These are phyloP conservation scores for Pholiota adiposa DNA, from an alignment of 1,284 basidiomycete genomes.

Conservation along the genomic window DNA sequence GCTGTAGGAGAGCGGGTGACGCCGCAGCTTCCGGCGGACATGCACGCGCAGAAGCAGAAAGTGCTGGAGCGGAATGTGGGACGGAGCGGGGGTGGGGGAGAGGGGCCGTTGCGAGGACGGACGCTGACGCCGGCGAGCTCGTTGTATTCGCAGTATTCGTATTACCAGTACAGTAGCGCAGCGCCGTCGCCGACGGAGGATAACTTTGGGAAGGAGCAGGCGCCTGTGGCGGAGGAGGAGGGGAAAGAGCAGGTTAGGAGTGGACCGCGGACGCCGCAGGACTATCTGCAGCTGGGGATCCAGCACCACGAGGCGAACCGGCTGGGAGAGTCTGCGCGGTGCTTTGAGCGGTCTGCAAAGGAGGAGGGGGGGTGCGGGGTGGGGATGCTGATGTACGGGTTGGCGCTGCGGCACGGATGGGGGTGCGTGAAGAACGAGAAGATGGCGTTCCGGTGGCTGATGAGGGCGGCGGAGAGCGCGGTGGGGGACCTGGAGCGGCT, in stretches of 20 bases:
- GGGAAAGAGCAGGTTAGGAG: neutral
- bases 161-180: conserved; percentile 57
- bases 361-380: conserved; percentile 81
- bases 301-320: conserved; percentile 81
- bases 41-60: conserved; percentile 57
- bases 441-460: conserved; percentile 82
- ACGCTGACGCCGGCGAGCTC: conserved; percentile 46
- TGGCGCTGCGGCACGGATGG: conserved; percentile 90
- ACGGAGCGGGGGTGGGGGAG: conserved; percentile 23
- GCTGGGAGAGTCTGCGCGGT: conserved; percentile 72
- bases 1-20: conserved; percentile 23
- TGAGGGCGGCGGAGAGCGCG: conserved; percentile 79
- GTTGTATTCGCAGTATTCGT: conserved; percentile 69
- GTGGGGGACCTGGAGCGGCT: conserved; percentile 77
- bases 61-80: conserved; percentile 64
- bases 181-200: conserved; percentile 40
- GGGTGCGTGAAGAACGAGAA: conserved; percentile 80
- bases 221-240: conserved; percentile 8
- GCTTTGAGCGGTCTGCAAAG: conserved; percentile 82
- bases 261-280: conserved; percentile 49
- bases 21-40: conserved; percentile 44
- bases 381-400: conserved; percentile 93
- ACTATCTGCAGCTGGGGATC: conserved; percentile 80
- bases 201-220: neutral
- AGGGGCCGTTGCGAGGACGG: conserved; percentile 23